Evolutionary conservation across 2,329 filamentous ascomycete species (phyloP), one percentile per base, ranked within the genome.

Genomic region (Penicillium sclerotiorum): DNA sequence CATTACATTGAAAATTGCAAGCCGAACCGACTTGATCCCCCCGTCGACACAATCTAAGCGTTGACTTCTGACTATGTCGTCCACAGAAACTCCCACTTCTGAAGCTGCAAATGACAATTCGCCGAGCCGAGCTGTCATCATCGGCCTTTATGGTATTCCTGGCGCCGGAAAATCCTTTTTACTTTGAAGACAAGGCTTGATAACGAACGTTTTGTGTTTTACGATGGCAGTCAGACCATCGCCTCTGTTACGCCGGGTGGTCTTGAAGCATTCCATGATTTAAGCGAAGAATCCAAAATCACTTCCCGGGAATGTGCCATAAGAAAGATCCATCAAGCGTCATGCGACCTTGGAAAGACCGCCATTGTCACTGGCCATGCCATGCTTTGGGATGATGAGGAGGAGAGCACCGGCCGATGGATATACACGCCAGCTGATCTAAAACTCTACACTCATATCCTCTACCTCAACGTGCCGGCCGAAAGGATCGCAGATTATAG

Each of bases 301-400:
- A 1, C 56, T 0, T 73, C 57, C 50, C 79, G 81, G 3, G 35
- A 69, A 28, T 44, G 49, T 28, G 80, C 80, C 4, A 82, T 85
- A 43, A 42, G 70, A 1, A 55, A 12, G 0, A 79, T 85, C 40
- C 30, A 52, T 18, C 38, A 71, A 1, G 53, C 74, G 7, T 79
- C 76, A 46, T 37, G 47, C 1, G 11, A 57, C 0, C 71, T 40
- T 8, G 60, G 67, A 1, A 68, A 64, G 49, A 53, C 64, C 5
- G 82, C 64, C 1, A 57, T 87, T 2, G 77, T 86, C 3, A 66
- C 78, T 4, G 81, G 81, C 0, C 80, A 86, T 59, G 78, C 72
- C 59, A 79, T 78, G 69, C 79, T 85, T 55, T 84, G 80, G 79
- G 4, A 52, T 0, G 71, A 78, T 21, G 47, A 37, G 5, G 37